These are phyloP conservation scores for Naematelia aurantialba DNA, from an alignment of 768 basidiomycete species.

Conservation along the genomic window DNA sequence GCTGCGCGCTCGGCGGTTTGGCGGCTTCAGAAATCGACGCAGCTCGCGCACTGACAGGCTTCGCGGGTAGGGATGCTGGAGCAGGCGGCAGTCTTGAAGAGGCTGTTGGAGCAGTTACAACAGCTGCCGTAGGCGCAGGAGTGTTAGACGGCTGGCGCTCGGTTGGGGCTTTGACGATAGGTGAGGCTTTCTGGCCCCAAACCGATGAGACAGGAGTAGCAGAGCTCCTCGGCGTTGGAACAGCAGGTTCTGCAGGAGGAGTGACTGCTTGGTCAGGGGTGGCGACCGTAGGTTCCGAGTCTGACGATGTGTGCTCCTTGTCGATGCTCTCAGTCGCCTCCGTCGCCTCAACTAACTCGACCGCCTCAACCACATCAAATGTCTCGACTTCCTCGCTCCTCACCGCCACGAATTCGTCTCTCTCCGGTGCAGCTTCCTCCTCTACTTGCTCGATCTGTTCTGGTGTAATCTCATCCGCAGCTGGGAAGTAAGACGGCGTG, in stretches of 20 bases:
- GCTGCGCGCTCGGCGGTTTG: no score
- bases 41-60: conserved; percentile 10
- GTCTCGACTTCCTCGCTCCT: conserved; percentile 19
- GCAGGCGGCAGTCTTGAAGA: conserved; percentile 51
- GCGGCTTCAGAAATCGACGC: conserved; percentile 5
- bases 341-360: conserved; percentile 23
- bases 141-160: conserved; percentile 31
- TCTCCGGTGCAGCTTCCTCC: conserved; percentile 9
- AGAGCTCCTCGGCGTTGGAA: conserved; percentile 9
- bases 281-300: conserved; percentile 13
- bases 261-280: conserved; percentile 31
- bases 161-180: conserved; percentile 6
- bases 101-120: conserved; percentile 53
- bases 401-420: conserved; percentile 2
- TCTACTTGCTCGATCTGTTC: conserved; percentile 7
- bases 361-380: conserved; percentile 8
- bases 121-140: conserved; percentile 24
- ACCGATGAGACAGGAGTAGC: conserved; percentile 28
- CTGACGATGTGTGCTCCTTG: background rate
- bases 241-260: conserved; percentile 27
- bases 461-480: background rate
- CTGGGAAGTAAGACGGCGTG: conserved; percentile 8
- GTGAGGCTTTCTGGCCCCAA: conserved; percentile 25
- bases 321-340: background rate
- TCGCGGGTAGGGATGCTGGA: conserved; percentile 31